Base-by-base conservation (phyloP, 2,329 filamentous ascomycete species). In the Pseudonectria buxi region DNA sequence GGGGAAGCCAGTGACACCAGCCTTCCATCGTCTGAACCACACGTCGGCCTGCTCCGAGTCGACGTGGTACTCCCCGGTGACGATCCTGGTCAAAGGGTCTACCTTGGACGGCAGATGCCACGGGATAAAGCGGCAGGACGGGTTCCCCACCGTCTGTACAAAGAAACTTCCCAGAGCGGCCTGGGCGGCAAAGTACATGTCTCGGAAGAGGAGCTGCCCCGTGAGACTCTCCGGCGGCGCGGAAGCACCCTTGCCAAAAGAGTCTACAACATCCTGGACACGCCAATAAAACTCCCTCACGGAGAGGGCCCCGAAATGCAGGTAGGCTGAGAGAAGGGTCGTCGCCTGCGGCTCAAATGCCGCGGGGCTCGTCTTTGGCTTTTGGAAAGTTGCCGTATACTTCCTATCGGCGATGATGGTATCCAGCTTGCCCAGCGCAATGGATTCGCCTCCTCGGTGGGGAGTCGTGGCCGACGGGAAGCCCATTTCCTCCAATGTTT, bases 171-270 rank as follows among this genome's bases (percentile, higher is more conserved):
- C 83, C 2, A 87, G 62, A 0, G 74, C 70, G 1, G 83, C 81
- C 54, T 89, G 83, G 0, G 83, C 83, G 11, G 74, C 83, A 48
- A 89, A 88, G 58, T 88, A 89, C 84, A 89, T 89, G 54, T 89
- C 84, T 12, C 84, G 71, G 56, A 89, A 89, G 10, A 87, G 65
- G 2, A 89, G 60, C 48, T 89, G 84, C 3, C 84, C 84, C 0
- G 72, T 78, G 12, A 89, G 58, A 41, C 76, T 83, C n/a, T 76
- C 76, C 0, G 84, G 84, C 1, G 81, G 77, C 16, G 67, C 63
- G 7, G 76, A 81, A 3, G 73, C 74, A 3, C 67, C 68, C 24
- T 68, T 67, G 24, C 72, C 71, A 48, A 76, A 77, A 10, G 64
- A 62, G 4, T 72, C 62, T 3, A 84, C 68, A 1, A 82, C 69